These are phyloP conservation scores for Limonium bicolor DNA, from an alignment of 148 eudicot genomes.

Conservation along the genomic window DNA sequence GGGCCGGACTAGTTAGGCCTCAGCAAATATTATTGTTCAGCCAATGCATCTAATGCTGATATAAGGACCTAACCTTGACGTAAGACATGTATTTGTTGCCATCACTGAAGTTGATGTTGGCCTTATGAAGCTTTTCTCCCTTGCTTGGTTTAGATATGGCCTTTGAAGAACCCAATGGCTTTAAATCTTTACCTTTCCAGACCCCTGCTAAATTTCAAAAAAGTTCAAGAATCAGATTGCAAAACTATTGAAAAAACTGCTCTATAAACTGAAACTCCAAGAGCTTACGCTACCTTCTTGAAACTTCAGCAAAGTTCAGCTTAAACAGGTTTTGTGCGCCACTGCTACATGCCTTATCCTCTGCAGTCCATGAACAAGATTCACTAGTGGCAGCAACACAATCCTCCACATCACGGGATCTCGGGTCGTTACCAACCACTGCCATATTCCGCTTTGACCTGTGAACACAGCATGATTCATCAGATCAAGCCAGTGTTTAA, in stretches of 20 bases:
- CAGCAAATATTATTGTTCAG: not conserved
- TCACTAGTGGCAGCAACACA: too few relatives aligned
- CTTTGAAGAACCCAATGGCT: slow-evolving; percentile 19
- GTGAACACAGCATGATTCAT: too few relatives aligned
- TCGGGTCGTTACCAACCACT: slow-evolving; percentile 17
- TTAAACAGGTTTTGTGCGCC: slow-evolving; percentile 38
- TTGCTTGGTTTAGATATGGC: slow-evolving; percentile 23
- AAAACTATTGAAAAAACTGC: not conserved
- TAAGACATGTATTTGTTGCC: slow-evolving; percentile 95
- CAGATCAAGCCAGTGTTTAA: too few relatives aligned
- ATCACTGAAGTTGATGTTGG: slow-evolving; percentile 37
- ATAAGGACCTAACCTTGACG: slow-evolving; percentile 48
- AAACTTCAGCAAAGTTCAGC: slow-evolving; percentile 31
- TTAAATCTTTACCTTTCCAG: slow-evolving; percentile 25
- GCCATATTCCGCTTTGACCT: slow-evolving; percentile 36
- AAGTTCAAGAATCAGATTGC: not conserved
- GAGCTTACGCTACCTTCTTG: slow-evolving; percentile 29
- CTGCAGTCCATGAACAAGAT: too few relatives aligned
- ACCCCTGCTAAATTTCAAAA: slow-evolving; percentile 26
- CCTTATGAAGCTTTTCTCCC: slow-evolving; percentile 47
- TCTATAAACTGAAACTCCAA: not conserved
- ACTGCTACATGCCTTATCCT: slow-evolving; percentile 49
- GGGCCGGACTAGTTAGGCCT: too few relatives aligned
- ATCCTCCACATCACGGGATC: slow-evolving; percentile 22
- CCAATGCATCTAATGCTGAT: not conserved